phyloP scores from a whole-genome alignment of 1,284 basidiomycete genomes.

The Ceratobasidium sp. region DNA sequence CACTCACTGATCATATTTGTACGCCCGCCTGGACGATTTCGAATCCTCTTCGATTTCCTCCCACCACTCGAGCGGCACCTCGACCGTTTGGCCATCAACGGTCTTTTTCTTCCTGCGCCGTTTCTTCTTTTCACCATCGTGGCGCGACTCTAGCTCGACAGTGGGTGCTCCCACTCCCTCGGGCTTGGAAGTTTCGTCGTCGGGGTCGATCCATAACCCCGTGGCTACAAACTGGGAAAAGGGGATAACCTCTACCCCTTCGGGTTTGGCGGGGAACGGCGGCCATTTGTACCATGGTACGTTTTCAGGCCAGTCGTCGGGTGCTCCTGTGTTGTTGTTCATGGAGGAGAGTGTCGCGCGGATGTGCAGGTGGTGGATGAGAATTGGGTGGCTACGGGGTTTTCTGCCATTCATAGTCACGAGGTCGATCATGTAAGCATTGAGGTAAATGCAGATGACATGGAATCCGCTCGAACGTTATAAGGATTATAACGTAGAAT shows the following conservation, averaged over 20 bases:
- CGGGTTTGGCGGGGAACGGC: conserved; percentile 39
- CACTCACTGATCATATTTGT: conserved; percentile 40
- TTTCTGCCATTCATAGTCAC: conserved; percentile 24
- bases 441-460: background rate
- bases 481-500: conserved; percentile 19
- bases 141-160: conserved; percentile 17
- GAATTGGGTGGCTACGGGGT: conserved; percentile 45
- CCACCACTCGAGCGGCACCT: conserved; percentile 40
- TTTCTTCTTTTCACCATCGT: conserved; percentile 42
- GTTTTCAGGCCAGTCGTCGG: conserved; percentile 21
- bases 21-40: background rate
- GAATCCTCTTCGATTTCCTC: conserved; percentile 35
- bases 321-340: background rate
- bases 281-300: conserved; percentile 41
- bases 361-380: background rate
- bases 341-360: conserved; percentile 1
- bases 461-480: background rate
- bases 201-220: conserved; percentile 27
- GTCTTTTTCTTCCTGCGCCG: conserved; percentile 38
- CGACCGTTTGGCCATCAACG: conserved; percentile 27
- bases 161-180: conserved; percentile 31
- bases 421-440: conserved; percentile 7
- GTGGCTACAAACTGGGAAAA: conserved; percentile 46
- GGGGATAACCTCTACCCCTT: conserved; percentile 32
- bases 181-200: conserved; percentile 27